Percentiles rank a stretch among this genome's conserved stretches.
phyloP scores from a whole-genome alignment of 2,329 filamentous ascomycete genomes.

The Aspergillus cejpii region DNA sequence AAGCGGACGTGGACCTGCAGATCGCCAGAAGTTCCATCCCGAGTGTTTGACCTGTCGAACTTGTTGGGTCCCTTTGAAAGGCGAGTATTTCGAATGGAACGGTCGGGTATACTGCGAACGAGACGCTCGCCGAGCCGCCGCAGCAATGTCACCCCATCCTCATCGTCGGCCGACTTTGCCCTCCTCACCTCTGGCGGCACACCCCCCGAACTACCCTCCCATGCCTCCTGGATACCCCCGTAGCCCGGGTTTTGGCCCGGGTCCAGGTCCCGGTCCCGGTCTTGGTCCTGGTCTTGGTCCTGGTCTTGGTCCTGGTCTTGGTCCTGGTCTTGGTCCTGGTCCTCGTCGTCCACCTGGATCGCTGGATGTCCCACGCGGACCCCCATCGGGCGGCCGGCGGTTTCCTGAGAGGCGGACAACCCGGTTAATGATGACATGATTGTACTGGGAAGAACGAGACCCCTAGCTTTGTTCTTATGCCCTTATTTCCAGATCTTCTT shows the following conservation, averaged over 20 bases:
- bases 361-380: constrained; percentile 20
- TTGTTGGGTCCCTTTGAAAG: constrained; percentile 64
- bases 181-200: constrained; percentile 31
- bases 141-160: constrained; percentile 35
- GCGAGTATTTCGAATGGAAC: constrained; percentile 87
- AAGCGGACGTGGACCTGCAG: constrained; percentile 26
- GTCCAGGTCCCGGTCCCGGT: constrained; percentile 14
- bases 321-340: constrained; percentile 14
- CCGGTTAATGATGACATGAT: constrained; percentile 45
- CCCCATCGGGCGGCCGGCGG: constrained; percentile 30
- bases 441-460: too few relatives aligned
- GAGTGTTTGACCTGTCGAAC: constrained; percentile 73
- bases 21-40: constrained; percentile 71
- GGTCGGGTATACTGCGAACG: constrained; percentile 77
- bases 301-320: constrained; percentile 7
- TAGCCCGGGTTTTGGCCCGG: constrained; percentile 8
- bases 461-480: constrained; percentile 1
- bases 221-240: constrained; percentile 12
- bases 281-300: constrained; percentile 11
- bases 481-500: background rate
- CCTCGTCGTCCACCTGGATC: constrained; percentile 17
- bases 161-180: constrained; percentile 29
- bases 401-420: constrained; percentile 47
- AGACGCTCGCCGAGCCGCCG: constrained; percentile 62
- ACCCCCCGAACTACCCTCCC: constrained; percentile 20